Conservation (phyloP, 2,329 filamentous ascomycete genomes). For the Colletotrichum tanaceti region DNA sequence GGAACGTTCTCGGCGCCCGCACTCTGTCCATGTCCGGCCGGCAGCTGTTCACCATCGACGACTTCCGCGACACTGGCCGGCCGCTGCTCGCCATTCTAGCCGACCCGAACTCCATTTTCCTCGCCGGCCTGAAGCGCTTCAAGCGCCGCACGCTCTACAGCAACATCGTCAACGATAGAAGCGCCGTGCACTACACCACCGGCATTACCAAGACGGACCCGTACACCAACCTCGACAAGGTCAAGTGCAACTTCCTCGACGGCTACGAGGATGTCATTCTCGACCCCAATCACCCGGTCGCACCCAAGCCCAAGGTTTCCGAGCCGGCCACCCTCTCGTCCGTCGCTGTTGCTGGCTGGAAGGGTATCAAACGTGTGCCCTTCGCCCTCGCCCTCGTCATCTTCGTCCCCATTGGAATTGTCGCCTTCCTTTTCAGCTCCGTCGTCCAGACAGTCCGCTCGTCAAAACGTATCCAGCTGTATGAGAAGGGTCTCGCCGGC, state of each 20-base stretch:
- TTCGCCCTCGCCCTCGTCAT: slow-evolving; percentile 73
- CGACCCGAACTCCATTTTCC: slow-evolving; percentile 87
- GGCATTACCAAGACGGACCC: slow-evolving; percentile 82
- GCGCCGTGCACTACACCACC: slow-evolving; percentile 85
- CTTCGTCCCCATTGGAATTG: slow-evolving; percentile 78
- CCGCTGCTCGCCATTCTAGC: slow-evolving; percentile 85
- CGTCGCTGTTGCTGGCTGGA: slow-evolving; percentile 47
- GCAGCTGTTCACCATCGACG: slow-evolving; percentile 89
- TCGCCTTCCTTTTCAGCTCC: slow-evolving; percentile 80
- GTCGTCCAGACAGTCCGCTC: slow-evolving; percentile 81
- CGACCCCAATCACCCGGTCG: slow-evolving; percentile 72
- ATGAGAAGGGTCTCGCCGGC: slow-evolving; percentile 77
- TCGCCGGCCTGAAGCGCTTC: slow-evolving; percentile 81
- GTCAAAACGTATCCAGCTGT: slow-evolving; percentile 77
- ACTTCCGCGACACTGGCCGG: slow-evolving; percentile 83
- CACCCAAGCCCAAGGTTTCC: slow-evolving; percentile 54
- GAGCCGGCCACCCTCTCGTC: slow-evolving; percentile 48
- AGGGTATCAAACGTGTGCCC: slow-evolving; percentile 66
- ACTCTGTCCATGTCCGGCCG: slow-evolving; percentile 85
- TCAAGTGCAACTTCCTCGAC: slow-evolving; percentile 78
- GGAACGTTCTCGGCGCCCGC: slow-evolving; percentile 85
- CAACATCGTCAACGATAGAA: slow-evolving; percentile 88
- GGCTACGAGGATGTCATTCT: slow-evolving; percentile 82
- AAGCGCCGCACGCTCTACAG: slow-evolving; percentile 81
- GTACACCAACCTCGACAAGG: slow-evolving; percentile 72